Conservation (phyloP, 1,284 basidiomycete species). For the Cerrena zonata region DNA sequence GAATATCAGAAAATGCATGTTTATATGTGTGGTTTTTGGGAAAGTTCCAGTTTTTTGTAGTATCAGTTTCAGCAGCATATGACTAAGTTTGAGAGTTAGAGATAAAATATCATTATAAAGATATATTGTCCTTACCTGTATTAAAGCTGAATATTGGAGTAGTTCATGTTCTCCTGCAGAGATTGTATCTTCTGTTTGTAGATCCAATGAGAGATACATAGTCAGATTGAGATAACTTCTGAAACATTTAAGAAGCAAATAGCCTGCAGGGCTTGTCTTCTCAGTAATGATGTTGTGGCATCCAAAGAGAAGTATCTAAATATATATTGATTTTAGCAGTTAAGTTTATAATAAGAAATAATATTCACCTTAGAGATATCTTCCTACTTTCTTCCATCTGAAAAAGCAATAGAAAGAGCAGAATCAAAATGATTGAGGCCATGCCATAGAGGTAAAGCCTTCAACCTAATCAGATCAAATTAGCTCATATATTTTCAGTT, state of each 20-base stretch:
- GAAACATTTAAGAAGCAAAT: conserved; percentile 14
- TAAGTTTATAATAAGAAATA: not conserved
- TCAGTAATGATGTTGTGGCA: conserved; percentile 9
- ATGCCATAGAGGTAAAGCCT: conserved; percentile 10
- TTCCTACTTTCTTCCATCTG: conserved; percentile 11
- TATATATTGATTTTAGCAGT: not conserved
- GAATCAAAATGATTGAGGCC: conserved; percentile 9
- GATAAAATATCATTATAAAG: not conserved
- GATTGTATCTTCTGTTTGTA: conserved; percentile 20
- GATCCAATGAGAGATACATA: conserved; percentile 13
- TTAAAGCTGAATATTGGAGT: conserved; percentile 1
- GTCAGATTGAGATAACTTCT: conserved; percentile 14
- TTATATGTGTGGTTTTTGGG: conserved; percentile 17
- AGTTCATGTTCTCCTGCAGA: conserved; percentile 1
- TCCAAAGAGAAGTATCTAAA: conserved; percentile 10
- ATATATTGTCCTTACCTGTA: conserved; percentile 5
- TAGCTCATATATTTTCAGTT: not conserved
- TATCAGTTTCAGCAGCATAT: not conserved
- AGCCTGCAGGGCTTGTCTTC: conserved; percentile 1
- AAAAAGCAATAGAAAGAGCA: conserved; percentile 6
- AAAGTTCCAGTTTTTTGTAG: conserved; percentile 21
- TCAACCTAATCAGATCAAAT: not conserved
- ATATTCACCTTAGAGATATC: conserved; percentile 1
- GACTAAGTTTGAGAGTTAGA: not conserved
- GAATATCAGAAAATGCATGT: conserved; percentile 21